Percentiles rank a stretch among this genome's conserved stretches.
phyloP scores from a whole-genome alignment of 148 eudicot genomes.

The Oxyria digyna region DNA sequence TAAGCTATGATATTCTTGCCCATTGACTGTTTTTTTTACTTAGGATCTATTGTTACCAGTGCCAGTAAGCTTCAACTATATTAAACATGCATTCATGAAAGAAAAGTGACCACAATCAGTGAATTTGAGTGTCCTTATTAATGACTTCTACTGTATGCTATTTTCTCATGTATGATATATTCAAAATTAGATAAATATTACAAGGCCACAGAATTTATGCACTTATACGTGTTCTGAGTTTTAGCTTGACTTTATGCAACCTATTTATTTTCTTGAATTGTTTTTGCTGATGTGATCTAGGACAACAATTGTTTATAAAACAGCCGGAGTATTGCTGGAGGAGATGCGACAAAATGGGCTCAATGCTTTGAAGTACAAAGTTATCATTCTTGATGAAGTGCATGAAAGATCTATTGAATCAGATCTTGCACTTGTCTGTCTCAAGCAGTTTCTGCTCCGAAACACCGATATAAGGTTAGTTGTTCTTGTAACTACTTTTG shows the following conservation, averaged over 20 bases:
- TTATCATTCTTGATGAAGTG: constrained; percentile 89
- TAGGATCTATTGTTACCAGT: background rate
- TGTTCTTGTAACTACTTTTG: background rate
- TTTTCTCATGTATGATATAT: background rate
- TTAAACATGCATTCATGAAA: background rate
- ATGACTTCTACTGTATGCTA: background rate
- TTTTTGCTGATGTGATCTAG: constrained; percentile 20
- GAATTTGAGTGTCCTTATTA: background rate
- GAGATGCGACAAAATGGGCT: constrained; percentile 87
- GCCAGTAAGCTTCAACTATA: background rate
- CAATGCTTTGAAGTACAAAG: constrained; percentile 83
- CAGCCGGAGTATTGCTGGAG: constrained; percentile 92
- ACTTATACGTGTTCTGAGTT: background rate
- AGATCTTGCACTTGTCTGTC: constrained; percentile 91
- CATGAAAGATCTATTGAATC: constrained; percentile 99
- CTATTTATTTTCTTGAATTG: background rate
- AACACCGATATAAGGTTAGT: constrained; percentile 58
- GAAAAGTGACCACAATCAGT: background rate
- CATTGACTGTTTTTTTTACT: background rate
- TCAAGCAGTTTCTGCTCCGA: constrained; percentile 75
- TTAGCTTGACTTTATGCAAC: background rate
- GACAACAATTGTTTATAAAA: constrained; percentile 78
- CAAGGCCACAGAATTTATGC: background rate
- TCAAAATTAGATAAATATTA: background rate
- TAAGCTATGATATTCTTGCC: background rate